Evolutionary conservation across 2,329 filamentous ascomycete species (phyloP).

Genomic region (Beauveria varroae): DNA sequence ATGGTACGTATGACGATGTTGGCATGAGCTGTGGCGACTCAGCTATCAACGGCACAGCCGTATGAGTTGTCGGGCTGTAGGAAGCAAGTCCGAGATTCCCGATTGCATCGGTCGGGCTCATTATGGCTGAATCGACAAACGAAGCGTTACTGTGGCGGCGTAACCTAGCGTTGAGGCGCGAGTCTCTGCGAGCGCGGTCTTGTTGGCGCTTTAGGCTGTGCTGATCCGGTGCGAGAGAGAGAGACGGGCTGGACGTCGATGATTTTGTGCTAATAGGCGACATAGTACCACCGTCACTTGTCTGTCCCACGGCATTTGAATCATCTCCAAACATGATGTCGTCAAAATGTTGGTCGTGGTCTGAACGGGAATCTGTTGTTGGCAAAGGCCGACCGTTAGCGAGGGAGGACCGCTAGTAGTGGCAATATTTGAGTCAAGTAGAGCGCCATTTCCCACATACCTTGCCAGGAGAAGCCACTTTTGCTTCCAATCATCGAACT

Average conservation of each 20-base stretch:
- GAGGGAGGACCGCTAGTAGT: background rate
- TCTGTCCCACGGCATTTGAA: background rate
- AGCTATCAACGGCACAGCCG: constrained; percentile 43
- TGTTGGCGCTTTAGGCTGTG: constrained; percentile 55
- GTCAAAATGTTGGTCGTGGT: background rate
- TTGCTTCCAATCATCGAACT: constrained; percentile 9
- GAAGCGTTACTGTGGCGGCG: constrained; percentile 43
- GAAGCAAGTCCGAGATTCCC: constrained; percentile 37
- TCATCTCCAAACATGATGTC: constrained; percentile 7
- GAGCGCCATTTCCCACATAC: constrained; percentile 9
- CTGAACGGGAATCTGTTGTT: background rate
- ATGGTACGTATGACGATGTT: constrained; percentile 37
- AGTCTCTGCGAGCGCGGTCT: constrained; percentile 51
- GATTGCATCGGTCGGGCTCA: constrained; percentile 31
- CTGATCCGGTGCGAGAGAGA: constrained; percentile 49
- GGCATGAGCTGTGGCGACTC: constrained; percentile 39
- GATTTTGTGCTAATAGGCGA: constrained; percentile 30
- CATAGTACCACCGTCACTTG: background rate
- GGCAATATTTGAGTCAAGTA: background rate
- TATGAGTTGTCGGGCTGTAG: constrained; percentile 41
- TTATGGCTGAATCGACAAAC: constrained; percentile 29
- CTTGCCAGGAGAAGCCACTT: constrained; percentile 10
- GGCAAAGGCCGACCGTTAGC: constrained; percentile 1
- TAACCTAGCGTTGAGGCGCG: constrained; percentile 44
- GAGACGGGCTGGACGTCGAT: constrained; percentile 49